phyloP scores from a whole-genome alignment of 371 early-diverging fungal genomes.

The Lichtheimia hyalospora region DNA sequence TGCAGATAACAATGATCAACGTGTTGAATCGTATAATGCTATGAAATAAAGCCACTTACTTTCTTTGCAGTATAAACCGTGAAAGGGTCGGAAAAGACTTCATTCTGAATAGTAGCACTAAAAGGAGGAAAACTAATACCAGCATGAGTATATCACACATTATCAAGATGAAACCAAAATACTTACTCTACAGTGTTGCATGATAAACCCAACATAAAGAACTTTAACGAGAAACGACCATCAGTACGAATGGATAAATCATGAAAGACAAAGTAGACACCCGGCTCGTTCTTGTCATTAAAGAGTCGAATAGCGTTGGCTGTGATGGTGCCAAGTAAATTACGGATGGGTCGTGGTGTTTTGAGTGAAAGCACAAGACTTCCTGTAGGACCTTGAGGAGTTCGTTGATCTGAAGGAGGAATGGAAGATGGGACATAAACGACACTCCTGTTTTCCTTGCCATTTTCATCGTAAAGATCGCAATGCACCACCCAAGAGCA shows the following conservation, averaged over 20 bases:
- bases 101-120: slow-evolving; percentile 20
- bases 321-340: slow-evolving; percentile 14
- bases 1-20: background rate
- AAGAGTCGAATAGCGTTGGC: slow-evolving; percentile 19
- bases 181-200: no score
- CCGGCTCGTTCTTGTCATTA: slow-evolving; percentile 31
- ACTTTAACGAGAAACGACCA: slow-evolving; percentile 45
- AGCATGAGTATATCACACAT: background rate
- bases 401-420: slow-evolving; percentile 4
- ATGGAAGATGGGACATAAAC: slow-evolving; percentile 14
- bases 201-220: slow-evolving; percentile 3
- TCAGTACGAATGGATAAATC: slow-evolving; percentile 50
- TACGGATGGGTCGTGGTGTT: slow-evolving; percentile 14
- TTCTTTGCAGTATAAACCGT: slow-evolving; percentile 38
- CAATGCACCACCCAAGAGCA: slow-evolving; percentile 20
- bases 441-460: slow-evolving; percentile 10
- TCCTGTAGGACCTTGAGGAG: background rate
- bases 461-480: slow-evolving; percentile 19
- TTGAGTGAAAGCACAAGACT: slow-evolving; percentile 11
- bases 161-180: background rate
- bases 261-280: slow-evolving; percentile 58
- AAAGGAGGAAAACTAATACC: background rate
- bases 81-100: slow-evolving; percentile 51
- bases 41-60: slow-evolving; percentile 6
- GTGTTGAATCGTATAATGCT: slow-evolving; percentile 15